Evolutionary conservation across 139 green algal species (phyloP).

Genomic region (Micromonas pusilla): DNA sequence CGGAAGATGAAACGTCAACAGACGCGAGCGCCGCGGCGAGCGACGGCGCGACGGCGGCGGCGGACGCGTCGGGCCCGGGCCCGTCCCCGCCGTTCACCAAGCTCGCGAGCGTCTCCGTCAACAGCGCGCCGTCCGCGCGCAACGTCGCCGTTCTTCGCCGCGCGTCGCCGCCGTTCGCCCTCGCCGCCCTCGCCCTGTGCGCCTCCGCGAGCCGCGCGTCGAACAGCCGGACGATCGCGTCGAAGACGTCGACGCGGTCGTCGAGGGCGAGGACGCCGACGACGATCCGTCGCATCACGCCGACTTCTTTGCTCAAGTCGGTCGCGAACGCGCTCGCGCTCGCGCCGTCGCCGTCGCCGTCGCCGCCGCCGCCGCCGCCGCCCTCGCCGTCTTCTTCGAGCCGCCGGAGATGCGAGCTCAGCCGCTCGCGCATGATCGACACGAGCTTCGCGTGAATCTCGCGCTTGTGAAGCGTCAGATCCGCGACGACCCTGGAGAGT

Average conservation of each 20-base stretch:
- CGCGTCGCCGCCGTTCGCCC: too few relatives aligned
- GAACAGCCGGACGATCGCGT: background rate
- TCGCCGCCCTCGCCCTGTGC: too few relatives aligned
- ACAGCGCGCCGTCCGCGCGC: background rate
- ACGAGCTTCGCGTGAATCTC: conserved; percentile 14
- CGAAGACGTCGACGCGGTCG: background rate
- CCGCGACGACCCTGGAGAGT: background rate
- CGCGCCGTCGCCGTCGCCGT: background rate
- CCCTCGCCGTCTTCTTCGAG: background rate
- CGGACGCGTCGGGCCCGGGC: too few relatives aligned
- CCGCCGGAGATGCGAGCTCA: background rate
- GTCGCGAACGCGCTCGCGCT: background rate
- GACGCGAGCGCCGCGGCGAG: too few relatives aligned
- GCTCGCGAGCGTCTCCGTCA: background rate
- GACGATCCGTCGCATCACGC: background rate
- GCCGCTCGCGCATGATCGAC: conserved; percentile 12
- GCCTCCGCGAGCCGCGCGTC: too few relatives aligned
- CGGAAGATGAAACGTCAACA: too few relatives aligned
- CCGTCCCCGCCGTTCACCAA: background rate
- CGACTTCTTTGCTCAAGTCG: conserved; percentile 4
- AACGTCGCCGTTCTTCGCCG: too few relatives aligned
- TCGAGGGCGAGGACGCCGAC: background rate
- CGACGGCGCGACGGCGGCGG: too few relatives aligned
- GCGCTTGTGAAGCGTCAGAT: background rate
- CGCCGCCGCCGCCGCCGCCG: too few relatives aligned